Conservation (phyloP, 2,329 filamentous ascomycete genomes). For the Magnaporthiopsis rhizophila region DNA sequence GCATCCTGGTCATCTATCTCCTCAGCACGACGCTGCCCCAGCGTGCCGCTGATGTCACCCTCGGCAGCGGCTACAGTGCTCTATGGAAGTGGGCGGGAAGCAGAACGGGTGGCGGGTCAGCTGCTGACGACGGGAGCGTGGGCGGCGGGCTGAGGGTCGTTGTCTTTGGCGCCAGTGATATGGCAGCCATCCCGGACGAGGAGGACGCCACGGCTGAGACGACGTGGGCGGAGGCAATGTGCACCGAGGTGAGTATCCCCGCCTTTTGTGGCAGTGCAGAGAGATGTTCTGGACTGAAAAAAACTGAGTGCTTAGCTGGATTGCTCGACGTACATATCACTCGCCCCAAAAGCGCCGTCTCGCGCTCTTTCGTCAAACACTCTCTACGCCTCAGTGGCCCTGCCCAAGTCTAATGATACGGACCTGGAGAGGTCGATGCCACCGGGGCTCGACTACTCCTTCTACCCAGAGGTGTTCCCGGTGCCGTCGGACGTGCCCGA, state of each 20-base stretch:
- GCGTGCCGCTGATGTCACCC: slow-evolving; percentile 14
- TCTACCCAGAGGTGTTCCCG: slow-evolving; percentile 34
- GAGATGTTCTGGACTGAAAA: neutral
- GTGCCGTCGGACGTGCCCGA: slow-evolving; percentile 30
- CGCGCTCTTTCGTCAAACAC: slow-evolving; percentile 44
- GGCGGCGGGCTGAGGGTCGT: slow-evolving; percentile 36
- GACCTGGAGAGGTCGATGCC: slow-evolving; percentile 22
- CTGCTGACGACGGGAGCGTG: slow-evolving; percentile 10
- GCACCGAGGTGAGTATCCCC: slow-evolving; percentile 32
- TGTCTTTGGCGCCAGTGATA: slow-evolving; percentile 43
- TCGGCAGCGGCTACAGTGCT: slow-evolving; percentile 13
- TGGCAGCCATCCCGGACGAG: slow-evolving; percentile 27
- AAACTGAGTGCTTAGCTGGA: slow-evolving; percentile 26
- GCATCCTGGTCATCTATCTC: slow-evolving; percentile 15
- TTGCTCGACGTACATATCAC: slow-evolving; percentile 37
- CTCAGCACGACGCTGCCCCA: slow-evolving; percentile 16
- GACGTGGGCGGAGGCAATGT: slow-evolving; percentile 42
- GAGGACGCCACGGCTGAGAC: slow-evolving; percentile 14
- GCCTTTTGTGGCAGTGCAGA: no score
- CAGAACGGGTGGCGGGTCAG: slow-evolving; percentile 1
- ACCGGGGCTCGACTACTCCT: slow-evolving; percentile 35
- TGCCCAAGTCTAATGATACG: slow-evolving; percentile 23
- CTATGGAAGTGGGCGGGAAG: slow-evolving; percentile 13
- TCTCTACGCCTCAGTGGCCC: slow-evolving; percentile 39
- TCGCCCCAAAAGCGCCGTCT: slow-evolving; percentile 27